phyloP scores from a whole-genome alignment of 257 asterid genomes.

The Solanum bulbocastanum region DNA sequence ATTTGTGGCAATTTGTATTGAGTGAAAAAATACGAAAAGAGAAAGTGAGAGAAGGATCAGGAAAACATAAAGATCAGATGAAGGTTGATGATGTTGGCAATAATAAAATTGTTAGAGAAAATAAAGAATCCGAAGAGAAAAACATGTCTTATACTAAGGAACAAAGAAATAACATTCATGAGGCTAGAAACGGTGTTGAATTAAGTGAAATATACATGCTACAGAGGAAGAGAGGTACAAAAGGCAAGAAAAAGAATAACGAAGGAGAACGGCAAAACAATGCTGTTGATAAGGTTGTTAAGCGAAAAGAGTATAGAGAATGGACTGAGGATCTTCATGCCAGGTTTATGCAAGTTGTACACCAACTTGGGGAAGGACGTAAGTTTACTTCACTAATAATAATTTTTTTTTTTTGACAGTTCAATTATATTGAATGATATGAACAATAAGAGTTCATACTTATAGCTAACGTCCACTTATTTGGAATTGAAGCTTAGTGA shows the following conservation, averaged over 20 bases:
- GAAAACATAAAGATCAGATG: neutral
- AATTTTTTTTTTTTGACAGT: neutral
- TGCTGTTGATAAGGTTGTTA: neutral
- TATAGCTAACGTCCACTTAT: neutral
- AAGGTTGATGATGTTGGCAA: neutral
- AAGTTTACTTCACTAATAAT: neutral
- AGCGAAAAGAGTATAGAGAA: neutral
- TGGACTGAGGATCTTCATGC: constrained; percentile 20
- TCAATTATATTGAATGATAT: neutral
- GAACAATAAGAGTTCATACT: neutral
- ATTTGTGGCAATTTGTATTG: neutral
- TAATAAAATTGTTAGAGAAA: neutral
- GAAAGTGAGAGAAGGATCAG: neutral
- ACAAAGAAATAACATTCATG: too few species aligned
- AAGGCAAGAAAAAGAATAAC: neutral
- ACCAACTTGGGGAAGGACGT: constrained; percentile 23
- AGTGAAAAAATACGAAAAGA: neutral
- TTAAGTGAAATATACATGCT: neutral
- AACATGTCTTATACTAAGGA: neutral
- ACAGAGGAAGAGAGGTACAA: neutral
- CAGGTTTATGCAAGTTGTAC: constrained; percentile 3
- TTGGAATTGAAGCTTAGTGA: neutral
- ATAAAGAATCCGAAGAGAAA: neutral
- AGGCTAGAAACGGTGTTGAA: neutral
- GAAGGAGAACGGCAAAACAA: neutral